Evolutionary conservation across 2,329 filamentous ascomycete species (phyloP).

Genomic region (Dactylellina drechsleri): DNA sequence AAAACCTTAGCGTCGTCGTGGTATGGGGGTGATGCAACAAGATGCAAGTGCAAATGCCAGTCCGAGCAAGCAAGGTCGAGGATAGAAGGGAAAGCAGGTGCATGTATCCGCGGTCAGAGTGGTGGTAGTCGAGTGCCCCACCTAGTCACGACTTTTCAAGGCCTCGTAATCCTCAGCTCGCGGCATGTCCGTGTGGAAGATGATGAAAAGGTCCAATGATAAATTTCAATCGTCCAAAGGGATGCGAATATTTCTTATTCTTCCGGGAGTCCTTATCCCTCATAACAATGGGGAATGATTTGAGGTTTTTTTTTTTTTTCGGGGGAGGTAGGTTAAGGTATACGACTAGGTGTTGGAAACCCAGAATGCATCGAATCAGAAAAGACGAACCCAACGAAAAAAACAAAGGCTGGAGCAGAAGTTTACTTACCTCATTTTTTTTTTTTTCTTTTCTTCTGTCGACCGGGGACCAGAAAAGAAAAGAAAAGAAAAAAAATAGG

Average conservation of each 20-base stretch:
- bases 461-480: background rate
- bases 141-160: constrained; percentile 48
- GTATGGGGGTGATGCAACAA: constrained; percentile 9
- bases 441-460: too few species aligned
- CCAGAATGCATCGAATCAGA: constrained; percentile 1
- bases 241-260: constrained; percentile 47
- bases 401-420: constrained; percentile 21
- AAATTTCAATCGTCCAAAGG: constrained; percentile 42
- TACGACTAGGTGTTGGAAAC: constrained; percentile 11
- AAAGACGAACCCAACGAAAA: background rate
- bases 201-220: constrained; percentile 47
- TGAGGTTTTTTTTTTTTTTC: constrained; percentile 15
- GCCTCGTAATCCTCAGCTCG: constrained; percentile 51
- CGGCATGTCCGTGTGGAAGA: constrained; percentile 49
- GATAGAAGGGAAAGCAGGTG: constrained; percentile 16
- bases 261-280: constrained; percentile 5
- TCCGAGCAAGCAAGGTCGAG: constrained; percentile 44
- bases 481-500: background rate
- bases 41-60: constrained; percentile 4
- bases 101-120: constrained; percentile 27
- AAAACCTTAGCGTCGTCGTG: constrained; percentile 53
- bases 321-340: constrained; percentile 21
- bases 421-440: too few species aligned
- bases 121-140: constrained; percentile 37
- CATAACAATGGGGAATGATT: constrained; percentile 17